Evolutionary conservation across 768 basidiomycete genomes (phyloP), one percentile per base, ranked within the genome.

Genomic region (Royoungia palumana): DNA sequence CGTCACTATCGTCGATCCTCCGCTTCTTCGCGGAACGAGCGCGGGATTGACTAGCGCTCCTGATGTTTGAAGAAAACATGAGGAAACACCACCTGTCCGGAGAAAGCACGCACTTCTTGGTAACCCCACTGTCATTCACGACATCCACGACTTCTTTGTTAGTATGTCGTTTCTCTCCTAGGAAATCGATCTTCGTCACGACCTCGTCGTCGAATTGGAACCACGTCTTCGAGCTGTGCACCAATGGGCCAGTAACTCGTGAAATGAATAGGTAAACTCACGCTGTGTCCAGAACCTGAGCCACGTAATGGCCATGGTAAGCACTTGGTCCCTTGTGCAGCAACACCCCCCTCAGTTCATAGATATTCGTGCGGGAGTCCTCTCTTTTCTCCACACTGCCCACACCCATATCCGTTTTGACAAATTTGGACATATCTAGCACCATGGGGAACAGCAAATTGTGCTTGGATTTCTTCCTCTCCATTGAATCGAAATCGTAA

Each of bases 271-370:
- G 25, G 13, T 17, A 22, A 39, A 71, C 82, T 47, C 59, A 93
- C 89, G 70, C 67, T 19, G 70, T 69, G 62, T 93, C 89, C 58
- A 82, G 82, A 17, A 91, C 87, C 60, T 91, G 87, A 13, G 87
- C 89, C 64, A 89, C 87, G 61, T 94, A 93, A 63, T 93, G 89
- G 5, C 90, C 90, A 55, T 88, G 85, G 70, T 96, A 89, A 27
- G 94, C 95, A 64, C 89, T 94, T n/a, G 79, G 59, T 5, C 95
- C 95, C 61, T 90, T 91, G 70, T 98, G 95, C 49, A 92, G 67
- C 11, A 98, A 70, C 10, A 97, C 81, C 4, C 89, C 94, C 44
- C 84, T 78, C 41, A 98, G 69, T 44, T 94, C 87, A 59, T 97
- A 98, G n/a, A 78, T 51, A 37, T 74, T 68, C 21, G 65, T 53